These are phyloP conservation scores for Candida namnaoensis DNA, from an alignment of 805 yeast genomes.

Conservation along the genomic window DNA sequence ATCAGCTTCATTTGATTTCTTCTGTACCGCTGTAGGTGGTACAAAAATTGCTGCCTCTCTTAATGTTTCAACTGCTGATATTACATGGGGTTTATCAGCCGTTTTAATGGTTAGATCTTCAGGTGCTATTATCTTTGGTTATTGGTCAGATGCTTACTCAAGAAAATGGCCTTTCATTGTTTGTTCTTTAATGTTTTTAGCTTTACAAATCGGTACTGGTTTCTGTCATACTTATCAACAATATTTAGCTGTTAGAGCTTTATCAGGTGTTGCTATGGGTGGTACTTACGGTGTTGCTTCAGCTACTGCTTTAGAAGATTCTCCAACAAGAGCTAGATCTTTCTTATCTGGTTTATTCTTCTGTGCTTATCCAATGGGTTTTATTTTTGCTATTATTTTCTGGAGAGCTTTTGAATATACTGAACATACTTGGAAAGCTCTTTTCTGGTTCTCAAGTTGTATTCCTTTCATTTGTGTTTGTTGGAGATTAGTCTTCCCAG, in stretches of 20 bases:
- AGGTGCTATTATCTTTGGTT: constrained; percentile 66
- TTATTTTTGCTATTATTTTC: constrained; percentile 54
- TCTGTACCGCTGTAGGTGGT: constrained; percentile 53
- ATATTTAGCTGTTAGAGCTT: constrained; percentile 53
- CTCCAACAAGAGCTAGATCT: constrained; percentile 54
- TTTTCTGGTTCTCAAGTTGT: constrained; percentile 68
- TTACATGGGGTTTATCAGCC: constrained; percentile 69
- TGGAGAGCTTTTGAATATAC: constrained; percentile 48
- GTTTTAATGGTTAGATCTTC: constrained; percentile 66
- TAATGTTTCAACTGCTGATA: constrained; percentile 33
- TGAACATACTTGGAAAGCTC: constrained; percentile 53
- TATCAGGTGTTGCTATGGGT: constrained; percentile 55
- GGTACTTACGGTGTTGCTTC: constrained; percentile 36
- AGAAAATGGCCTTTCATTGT: constrained; percentile 60
- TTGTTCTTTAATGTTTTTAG: constrained; percentile 41
- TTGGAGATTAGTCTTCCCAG: constrained; percentile 53
- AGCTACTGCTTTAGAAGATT: constrained; percentile 48
- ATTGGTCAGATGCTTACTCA: constrained; percentile 53
- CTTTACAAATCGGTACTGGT: constrained; percentile 56
- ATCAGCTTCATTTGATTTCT: constrained; percentile 67
- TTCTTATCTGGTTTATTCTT: constrained; percentile 55
- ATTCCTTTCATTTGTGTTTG: constrained; percentile 47
- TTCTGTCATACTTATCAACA: constrained; percentile 47
- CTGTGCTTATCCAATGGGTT: constrained; percentile 57
- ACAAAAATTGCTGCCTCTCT: constrained; percentile 41